A percentile compares a stretch with the other conserved stretches of the same genome.
Evolutionary conservation across 1,284 basidiomycete genomes (phyloP).

Genomic region (Cutaneotrichosporon sp.): DNA sequence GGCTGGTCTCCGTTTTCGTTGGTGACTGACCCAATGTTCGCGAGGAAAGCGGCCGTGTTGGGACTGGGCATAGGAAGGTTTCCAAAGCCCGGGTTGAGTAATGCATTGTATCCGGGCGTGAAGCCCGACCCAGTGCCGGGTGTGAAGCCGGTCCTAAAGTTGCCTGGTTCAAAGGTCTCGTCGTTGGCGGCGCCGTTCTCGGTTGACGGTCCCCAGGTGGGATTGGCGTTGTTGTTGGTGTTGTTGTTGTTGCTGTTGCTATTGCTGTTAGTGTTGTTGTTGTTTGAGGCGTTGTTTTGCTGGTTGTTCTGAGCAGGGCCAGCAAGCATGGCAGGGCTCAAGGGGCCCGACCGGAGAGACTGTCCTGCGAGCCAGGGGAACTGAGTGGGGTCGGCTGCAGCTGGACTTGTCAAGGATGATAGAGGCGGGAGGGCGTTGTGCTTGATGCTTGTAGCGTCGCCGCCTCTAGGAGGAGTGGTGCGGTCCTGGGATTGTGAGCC

Average conservation of each 20-base stretch:
- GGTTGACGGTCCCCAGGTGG: constrained; percentile 8
- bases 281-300: constrained; percentile 7
- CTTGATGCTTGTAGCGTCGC: constrained; percentile 43
- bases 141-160: constrained; percentile 60
- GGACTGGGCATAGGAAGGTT: constrained; percentile 70
- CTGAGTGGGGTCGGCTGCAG: constrained; percentile 56
- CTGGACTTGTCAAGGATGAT: constrained; percentile 76
- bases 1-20: constrained; percentile 25
- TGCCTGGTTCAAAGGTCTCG: constrained; percentile 64
- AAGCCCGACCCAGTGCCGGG: constrained; percentile 71
- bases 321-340: constrained; percentile 91
- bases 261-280: constrained; percentile 1
- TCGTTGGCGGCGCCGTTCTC: constrained; percentile 26
- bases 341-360: constrained; percentile 81
- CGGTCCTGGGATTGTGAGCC: constrained; percentile 52
- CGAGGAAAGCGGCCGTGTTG: constrained; percentile 82
- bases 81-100: constrained; percentile 43
- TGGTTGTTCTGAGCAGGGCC: constrained; percentile 55
- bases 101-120: constrained; percentile 58
- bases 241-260: constrained; percentile 3
- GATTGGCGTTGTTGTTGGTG: constrained; percentile 1
- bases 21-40: constrained; percentile 73
- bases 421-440: constrained; percentile 71
- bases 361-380: constrained; percentile 64
- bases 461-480: constrained; percentile 49